Conservation (phyloP, 441 rosid species). For the Biscutella laevigata region DNA sequence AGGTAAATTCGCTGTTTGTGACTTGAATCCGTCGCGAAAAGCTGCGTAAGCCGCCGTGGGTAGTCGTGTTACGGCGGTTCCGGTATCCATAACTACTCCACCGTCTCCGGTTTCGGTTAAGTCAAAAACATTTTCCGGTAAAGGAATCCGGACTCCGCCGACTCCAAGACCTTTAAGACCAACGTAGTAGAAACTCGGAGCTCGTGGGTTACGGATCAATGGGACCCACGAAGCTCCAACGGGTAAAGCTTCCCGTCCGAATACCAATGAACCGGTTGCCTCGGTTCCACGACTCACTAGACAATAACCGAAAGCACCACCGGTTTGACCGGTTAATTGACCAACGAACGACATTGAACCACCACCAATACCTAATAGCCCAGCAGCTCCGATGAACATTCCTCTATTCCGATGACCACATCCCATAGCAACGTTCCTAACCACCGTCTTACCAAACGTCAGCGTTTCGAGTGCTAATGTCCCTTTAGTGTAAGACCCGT, state of each 20-base stretch:
- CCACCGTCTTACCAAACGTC: constrained; percentile 48
- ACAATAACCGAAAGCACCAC: constrained; percentile 83
- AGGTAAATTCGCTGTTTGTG: constrained; percentile 62
- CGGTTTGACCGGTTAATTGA: constrained; percentile 76
- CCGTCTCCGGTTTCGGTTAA: constrained; percentile 53
- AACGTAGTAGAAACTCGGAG: constrained; percentile 78
- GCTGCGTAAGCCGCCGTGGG: constrained; percentile 60
- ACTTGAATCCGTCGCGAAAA: constrained; percentile 57
- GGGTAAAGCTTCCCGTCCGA: constrained; percentile 74
- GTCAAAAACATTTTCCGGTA: constrained; percentile 48
- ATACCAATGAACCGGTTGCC: constrained; percentile 61
- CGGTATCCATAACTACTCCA: constrained; percentile 96
- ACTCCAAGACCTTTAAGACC: constrained; percentile 81
- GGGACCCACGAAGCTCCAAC: constrained; percentile 95
- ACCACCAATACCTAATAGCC: constrained; percentile 80
- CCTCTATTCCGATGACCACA: constrained; percentile 81
- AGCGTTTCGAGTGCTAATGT: constrained; percentile 73
- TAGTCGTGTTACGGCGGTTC: constrained; percentile 84
- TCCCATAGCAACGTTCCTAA: constrained; percentile 67
- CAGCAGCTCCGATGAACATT: constrained; percentile 92
- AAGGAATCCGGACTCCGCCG: constrained; percentile 49
- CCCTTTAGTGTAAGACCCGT: constrained; percentile 85
- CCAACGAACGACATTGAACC: constrained; percentile 85
- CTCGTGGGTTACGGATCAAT: constrained; percentile 56
- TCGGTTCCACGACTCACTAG: constrained; percentile 61